These are phyloP conservation scores for Microbotryomycetes sp. DNA, from an alignment of 1,284 basidiomycete species.

Conservation along the genomic window DNA sequence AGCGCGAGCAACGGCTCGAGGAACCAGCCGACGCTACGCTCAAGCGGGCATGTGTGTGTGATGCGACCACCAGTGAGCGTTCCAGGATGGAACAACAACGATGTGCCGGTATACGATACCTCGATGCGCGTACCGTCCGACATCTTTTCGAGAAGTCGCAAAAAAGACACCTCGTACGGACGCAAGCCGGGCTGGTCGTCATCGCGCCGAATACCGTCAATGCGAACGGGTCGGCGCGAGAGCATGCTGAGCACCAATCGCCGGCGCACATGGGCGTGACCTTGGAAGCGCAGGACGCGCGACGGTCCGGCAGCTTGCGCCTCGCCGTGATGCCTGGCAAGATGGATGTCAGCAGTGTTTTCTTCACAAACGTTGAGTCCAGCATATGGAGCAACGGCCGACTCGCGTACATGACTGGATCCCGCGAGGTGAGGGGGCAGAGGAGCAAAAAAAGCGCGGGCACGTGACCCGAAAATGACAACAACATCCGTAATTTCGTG, in stretches of 20 bases:
- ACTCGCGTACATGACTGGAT: too few species aligned
- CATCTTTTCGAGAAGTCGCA: constrained; percentile 81
- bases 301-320: neutral
- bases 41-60: constrained; percentile 74
- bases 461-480: neutral
- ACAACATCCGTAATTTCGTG: too few species aligned
- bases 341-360: too few species aligned
- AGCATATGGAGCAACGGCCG: too few species aligned
- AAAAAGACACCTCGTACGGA: constrained; percentile 88
- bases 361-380: too few species aligned
- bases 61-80: constrained; percentile 76
- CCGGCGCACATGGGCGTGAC: constrained; percentile 75
- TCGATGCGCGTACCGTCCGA: constrained; percentile 95
- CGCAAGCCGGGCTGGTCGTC: constrained; percentile 89
- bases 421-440: neutral
- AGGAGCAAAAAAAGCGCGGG: neutral
- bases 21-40: constrained; percentile 71
- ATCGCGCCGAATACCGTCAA: constrained; percentile 82
- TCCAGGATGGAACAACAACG: constrained; percentile 83
- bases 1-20: constrained; percentile 83
- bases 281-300: constrained; percentile 48
- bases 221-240: constrained; percentile 75
- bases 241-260: constrained; percentile 81
- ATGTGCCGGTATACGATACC: constrained; percentile 92
- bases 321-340: too few species aligned